Evolutionary conservation across 139 green algal species (phyloP), one percentile per base, ranked within the genome.

Genomic region (Chlorella vulgaris): DNA sequence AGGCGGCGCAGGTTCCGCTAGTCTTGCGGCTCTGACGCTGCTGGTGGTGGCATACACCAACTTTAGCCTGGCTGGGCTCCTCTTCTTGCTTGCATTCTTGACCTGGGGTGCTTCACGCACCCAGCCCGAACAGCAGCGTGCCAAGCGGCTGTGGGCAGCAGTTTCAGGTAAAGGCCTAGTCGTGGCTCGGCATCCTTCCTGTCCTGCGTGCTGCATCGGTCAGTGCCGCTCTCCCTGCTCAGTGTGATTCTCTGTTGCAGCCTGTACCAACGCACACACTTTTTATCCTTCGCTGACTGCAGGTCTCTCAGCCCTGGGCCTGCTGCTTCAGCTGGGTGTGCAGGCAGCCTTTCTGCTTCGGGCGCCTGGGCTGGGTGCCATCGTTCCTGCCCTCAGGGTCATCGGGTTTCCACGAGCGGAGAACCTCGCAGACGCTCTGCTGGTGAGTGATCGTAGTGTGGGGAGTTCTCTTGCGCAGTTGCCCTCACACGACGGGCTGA

Each of bases 41-140:
- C 75, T 86, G 58, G 31, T 80, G 10, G 68, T 68, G 26, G 82
- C 82, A 6, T 78, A 55, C n/a, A 68, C 69, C 43, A 83, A 86
- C 82, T 47, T n/a, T 31, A 81, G 69, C 76, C 69, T 86, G 31
- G 71, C 62, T 60, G 80, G 80, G 4, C 18, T 81, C 19, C 36
- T 61, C 33, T 87, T 80, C 40, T 63, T 87, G 7, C 6, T 69
- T 1, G 43, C 60, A 4, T 84, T 87, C 40, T 74, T 81, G 29
- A 28, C 39, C 31, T 87, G 83, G 83, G 77, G 50, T 13, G 24
- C 60, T 7, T 43, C 7, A 26, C 22, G 21, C 26, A 29, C n/a
- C 18, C 19, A 28, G 8, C 61, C 61, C 29, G 47, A 55, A 29
- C 38, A 50, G 7, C 58, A 8, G 4, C 43, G 22, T 15, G n/a